Conservation (phyloP, 108 stramenopile genomes). For the Bacterosira constricta region DNA sequence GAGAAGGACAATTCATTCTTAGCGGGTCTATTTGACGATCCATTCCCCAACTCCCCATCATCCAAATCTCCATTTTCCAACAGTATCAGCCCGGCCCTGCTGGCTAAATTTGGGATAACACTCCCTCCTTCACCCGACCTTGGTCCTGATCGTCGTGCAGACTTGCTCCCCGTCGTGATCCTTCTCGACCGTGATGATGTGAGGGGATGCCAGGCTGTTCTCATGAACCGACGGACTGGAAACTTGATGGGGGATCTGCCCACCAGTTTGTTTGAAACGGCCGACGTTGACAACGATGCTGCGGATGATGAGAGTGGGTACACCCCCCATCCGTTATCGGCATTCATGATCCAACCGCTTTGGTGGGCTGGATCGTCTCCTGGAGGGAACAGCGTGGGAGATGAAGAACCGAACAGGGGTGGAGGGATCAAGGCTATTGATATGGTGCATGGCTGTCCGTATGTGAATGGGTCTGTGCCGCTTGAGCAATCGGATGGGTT, state of each 20-base stretch:
- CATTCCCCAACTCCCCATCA: constrained; percentile 25
- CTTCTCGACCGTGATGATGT: constrained; percentile 57
- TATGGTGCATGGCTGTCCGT: constrained; percentile 74
- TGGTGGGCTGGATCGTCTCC: constrained; percentile 81
- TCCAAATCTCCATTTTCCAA: neutral
- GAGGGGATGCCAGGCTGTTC: constrained; percentile 57
- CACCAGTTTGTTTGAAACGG: constrained; percentile 40
- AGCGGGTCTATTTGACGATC: constrained; percentile 37
- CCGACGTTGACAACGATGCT: constrained; percentile 2
- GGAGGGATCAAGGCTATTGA: constrained; percentile 33
- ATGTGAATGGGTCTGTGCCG: constrained; percentile 60
- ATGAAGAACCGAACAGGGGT: constrained; percentile 26
- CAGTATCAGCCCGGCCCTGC: constrained; percentile 46
- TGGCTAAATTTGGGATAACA: constrained; percentile 81
- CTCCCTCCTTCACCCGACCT: constrained; percentile 75
- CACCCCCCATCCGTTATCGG: constrained; percentile 44
- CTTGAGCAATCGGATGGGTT: constrained; percentile 74
- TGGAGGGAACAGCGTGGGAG: constrained; percentile 39
- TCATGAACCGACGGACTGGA: constrained; percentile 84
- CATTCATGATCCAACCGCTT: constrained; percentile 86
- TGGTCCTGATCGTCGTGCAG: constrained; percentile 82
- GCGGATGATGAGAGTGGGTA: neutral
- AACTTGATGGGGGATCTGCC: constrained; percentile 85
- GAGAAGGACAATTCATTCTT: constrained; percentile 6
- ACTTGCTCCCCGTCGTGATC: constrained; percentile 76